Evolutionary conservation across 768 basidiomycete species (phyloP).

Genomic region (Boletus reticulatus): DNA sequence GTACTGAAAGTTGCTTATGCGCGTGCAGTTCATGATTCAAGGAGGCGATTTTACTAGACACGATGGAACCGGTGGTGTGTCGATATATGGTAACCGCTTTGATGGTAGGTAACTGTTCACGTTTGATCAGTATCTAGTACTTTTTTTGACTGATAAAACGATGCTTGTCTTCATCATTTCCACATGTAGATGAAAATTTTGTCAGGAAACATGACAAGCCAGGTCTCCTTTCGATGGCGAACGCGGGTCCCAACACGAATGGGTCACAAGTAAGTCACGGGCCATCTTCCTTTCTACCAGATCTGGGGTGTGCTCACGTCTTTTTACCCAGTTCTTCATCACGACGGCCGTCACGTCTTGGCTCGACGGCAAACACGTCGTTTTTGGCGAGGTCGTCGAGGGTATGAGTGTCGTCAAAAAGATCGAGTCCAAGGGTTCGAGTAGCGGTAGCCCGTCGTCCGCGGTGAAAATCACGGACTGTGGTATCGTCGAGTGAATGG

Average conservation of each 20-base stretch:
- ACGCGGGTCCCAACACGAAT: slow-evolving; percentile 78
- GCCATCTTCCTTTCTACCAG: not conserved
- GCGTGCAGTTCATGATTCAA: slow-evolving; percentile 74
- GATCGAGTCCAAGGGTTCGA: slow-evolving; percentile 36
- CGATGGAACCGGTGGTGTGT: slow-evolving; percentile 81
- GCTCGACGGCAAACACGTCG: slow-evolving; percentile 45
- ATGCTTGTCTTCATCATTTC: not conserved
- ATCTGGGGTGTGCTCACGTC: not conserved
- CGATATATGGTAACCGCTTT: slow-evolving; percentile 84
- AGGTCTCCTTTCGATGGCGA: slow-evolving; percentile 82
- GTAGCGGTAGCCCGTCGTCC: slow-evolving; percentile 25
- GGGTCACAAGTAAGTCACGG: slow-evolving; percentile 60
- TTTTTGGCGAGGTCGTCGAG: slow-evolving; percentile 47
- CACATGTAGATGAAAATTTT: slow-evolving; percentile 65
- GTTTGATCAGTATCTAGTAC: too few relatives aligned
- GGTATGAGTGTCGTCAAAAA: slow-evolving; percentile 42
- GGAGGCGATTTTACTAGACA: slow-evolving; percentile 81
- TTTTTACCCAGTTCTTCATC: slow-evolving; percentile 59
- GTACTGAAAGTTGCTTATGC: not conserved
- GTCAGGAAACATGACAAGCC: slow-evolving; percentile 57
- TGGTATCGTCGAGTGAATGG: slow-evolving; percentile 44
- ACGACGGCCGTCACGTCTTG: slow-evolving; percentile 72
- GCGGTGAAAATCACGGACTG: slow-evolving; percentile 52
- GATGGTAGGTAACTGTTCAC: slow-evolving; percentile 43
- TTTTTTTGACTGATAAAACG: not conserved